Percentiles rank a stretch among this genome's conserved stretches.
phyloP scores from a whole-genome alignment of 768 basidiomycete species.

The Mycena belliarum region DNA sequence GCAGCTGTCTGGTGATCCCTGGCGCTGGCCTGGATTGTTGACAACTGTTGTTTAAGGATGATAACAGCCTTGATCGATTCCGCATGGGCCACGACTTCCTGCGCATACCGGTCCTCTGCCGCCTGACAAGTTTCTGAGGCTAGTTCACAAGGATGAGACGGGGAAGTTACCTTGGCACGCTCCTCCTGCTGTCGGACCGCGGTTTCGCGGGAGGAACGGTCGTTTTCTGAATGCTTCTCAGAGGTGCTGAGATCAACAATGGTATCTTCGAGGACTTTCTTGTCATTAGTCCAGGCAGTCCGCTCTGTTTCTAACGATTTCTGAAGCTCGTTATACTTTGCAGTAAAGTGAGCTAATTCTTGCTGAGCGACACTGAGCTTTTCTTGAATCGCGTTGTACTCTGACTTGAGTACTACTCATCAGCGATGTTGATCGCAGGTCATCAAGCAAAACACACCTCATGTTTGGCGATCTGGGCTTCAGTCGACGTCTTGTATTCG shows the following conservation, averaged over 20 bases:
- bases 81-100: slow-evolving; percentile 83
- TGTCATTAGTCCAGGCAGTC: slow-evolving; percentile 71
- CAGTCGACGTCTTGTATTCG: slow-evolving; percentile 74
- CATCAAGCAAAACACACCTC: slow-evolving; percentile 49
- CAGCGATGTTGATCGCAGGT: background rate
- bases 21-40: slow-evolving; percentile 48
- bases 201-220: slow-evolving; percentile 61
- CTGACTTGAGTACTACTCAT: slow-evolving; percentile 2
- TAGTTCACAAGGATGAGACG: background rate
- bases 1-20: slow-evolving; percentile 62
- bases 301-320: slow-evolving; percentile 71
- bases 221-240: slow-evolving; percentile 65
- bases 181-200: slow-evolving; percentile 70
- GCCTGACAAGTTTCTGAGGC: slow-evolving; percentile 37
- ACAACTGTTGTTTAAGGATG: slow-evolving; percentile 62
- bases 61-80: slow-evolving; percentile 78
- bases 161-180: slow-evolving; percentile 57
- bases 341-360: slow-evolving; percentile 50
- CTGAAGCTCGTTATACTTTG: slow-evolving; percentile 59
- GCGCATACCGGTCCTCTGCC: slow-evolving; percentile 79
- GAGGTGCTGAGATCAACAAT: slow-evolving; percentile 80
- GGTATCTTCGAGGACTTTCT: slow-evolving; percentile 79
- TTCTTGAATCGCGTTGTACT: slow-evolving; percentile 53
- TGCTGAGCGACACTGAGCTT: slow-evolving; percentile 54
- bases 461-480: slow-evolving; percentile 63